Evolutionary conservation across 1,139 yeast genomes (phyloP).

Genomic region (Pichia sp.): DNA sequence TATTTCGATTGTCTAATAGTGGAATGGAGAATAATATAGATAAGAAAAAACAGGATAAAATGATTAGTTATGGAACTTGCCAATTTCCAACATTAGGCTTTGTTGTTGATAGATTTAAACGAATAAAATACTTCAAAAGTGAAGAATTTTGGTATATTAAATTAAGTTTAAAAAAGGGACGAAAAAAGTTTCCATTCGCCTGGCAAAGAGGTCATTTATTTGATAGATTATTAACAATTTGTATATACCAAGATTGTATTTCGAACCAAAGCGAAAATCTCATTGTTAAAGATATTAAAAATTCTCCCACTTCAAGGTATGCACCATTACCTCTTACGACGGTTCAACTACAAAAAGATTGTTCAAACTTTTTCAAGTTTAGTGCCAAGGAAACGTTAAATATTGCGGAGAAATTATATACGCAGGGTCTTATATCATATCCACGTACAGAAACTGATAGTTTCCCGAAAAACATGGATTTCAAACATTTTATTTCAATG

Average conservation of each 20-base stretch:
- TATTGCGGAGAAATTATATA: constrained; percentile 82
- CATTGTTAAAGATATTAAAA: constrained; percentile 43
- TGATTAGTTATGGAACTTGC: constrained; percentile 84
- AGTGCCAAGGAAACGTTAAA: constrained; percentile 78
- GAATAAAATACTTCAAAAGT: constrained; percentile 63
- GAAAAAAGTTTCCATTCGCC: constrained; percentile 36
- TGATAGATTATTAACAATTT: constrained; percentile 59
- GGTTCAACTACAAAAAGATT: constrained; percentile 87
- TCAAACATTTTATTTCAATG: constrained; percentile 49
- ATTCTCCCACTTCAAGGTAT: constrained; percentile 66
- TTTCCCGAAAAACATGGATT: constrained; percentile 72
- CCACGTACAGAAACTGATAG: constrained; percentile 97
- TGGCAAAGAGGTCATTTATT: constrained; percentile 73
- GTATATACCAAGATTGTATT: constrained; percentile 64
- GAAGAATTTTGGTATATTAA: constrained; percentile 79
- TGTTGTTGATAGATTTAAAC: constrained; percentile 84
- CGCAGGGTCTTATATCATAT: constrained; percentile 79
- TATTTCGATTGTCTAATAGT: constrained; percentile 13
- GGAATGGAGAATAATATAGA: background rate
- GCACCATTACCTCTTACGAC: constrained; percentile 91
- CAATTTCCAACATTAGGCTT: constrained; percentile 97
- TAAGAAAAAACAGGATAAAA: constrained; percentile 9
- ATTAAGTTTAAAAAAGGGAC: constrained; percentile 42
- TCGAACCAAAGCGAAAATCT: constrained; percentile 37
- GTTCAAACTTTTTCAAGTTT: constrained; percentile 66